phyloP scores from a whole-genome alignment of 768 basidiomycete species.

The Tylopilus balloui region DNA sequence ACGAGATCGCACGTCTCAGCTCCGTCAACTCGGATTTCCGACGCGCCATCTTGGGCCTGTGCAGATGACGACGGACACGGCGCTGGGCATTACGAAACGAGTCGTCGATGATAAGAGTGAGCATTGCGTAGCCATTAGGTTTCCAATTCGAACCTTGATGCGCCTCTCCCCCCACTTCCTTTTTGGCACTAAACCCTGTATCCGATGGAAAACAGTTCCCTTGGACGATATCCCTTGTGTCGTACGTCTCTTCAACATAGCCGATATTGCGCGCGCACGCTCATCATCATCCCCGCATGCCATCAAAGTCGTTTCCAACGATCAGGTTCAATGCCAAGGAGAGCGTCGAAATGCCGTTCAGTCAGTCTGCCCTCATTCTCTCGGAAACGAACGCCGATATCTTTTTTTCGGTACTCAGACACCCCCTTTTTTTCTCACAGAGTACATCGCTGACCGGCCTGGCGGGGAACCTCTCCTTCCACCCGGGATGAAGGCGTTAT shows the following conservation, averaged over 20 bases:
- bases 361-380: constrained; percentile 41
- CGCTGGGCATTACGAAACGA: constrained; percentile 83
- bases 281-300: too few species aligned
- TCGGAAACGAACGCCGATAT: neutral
- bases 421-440: too few species aligned
- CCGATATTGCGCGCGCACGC: too few species aligned
- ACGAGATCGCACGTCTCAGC: constrained; percentile 84
- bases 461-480: constrained; percentile 71
- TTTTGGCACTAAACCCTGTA: neutral
- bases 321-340: constrained; percentile 84
- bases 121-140: constrained; percentile 10
- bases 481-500: constrained; percentile 82
- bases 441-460: constrained; percentile 44
- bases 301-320: constrained; percentile 86
- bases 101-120: constrained; percentile 70
- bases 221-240: constrained; percentile 71
- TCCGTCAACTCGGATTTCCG: constrained; percentile 84
- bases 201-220: constrained; percentile 39
- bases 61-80: constrained; percentile 99
- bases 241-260: constrained; percentile 38
- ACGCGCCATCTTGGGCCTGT: constrained; percentile 77
- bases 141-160: neutral
- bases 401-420: constrained; percentile 1
- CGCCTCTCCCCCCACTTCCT: neutral
- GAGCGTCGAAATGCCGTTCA: constrained; percentile 97